Percentiles rank a stretch among this genome's conserved stretches.
phyloP scores from a whole-genome alignment of 768 basidiomycete species.

The Clitopilus hobsonii region DNA sequence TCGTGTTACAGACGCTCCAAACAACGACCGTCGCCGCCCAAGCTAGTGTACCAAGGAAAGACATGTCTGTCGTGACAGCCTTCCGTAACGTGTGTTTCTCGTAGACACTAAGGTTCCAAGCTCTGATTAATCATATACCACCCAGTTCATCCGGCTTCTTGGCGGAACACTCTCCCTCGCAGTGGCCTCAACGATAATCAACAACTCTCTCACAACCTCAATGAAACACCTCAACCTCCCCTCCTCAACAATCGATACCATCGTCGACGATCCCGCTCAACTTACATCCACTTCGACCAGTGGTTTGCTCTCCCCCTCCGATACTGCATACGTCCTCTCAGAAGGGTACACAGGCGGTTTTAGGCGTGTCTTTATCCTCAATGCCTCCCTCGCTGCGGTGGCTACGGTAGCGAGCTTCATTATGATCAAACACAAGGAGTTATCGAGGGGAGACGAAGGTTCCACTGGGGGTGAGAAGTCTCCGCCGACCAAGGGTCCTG shows the following conservation, averaged over 20 bases:
- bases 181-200: constrained; percentile 56
- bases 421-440: constrained; percentile 59
- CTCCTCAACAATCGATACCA: constrained; percentile 28
- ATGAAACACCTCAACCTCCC: constrained; percentile 35
- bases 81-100: constrained; percentile 47
- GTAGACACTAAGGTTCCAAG: not conserved
- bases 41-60: constrained; percentile 61
- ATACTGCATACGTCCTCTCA: constrained; percentile 37
- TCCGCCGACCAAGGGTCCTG: no score
- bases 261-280: constrained; percentile 45
- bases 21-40: constrained; percentile 72
- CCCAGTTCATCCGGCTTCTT: constrained; percentile 60
- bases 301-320: constrained; percentile 27
- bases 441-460: constrained; percentile 55
- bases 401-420: constrained; percentile 52
- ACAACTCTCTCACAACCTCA: constrained; percentile 41
- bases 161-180: constrained; percentile 70
- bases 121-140: not conserved
- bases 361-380: constrained; percentile 53
- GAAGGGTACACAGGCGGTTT: constrained; percentile 56
- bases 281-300: constrained; percentile 25
- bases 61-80: constrained; percentile 76
- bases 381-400: constrained; percentile 47
- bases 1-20: constrained; percentile 40
- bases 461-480: constrained; percentile 29